Percentiles rank a stretch among this genome's conserved stretches.
Conservation (phyloP, 805 yeast genomes). For the Lipomyces starkeyi region DNA sequence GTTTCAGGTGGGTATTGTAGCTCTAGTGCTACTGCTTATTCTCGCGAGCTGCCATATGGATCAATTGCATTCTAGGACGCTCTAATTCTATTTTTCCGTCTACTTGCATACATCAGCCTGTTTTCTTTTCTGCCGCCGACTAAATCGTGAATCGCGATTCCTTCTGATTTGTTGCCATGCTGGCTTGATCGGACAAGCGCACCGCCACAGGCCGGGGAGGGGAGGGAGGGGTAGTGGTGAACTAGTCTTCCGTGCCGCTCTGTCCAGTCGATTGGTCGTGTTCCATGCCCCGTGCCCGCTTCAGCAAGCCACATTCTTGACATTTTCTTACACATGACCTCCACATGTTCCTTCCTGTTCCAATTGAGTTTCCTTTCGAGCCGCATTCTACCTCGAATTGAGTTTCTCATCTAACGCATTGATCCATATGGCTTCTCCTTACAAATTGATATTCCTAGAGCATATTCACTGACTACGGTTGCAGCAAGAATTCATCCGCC, state of each 20-base stretch:
- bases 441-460: not conserved
- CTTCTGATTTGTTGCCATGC: too few relatives aligned
- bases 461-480: not conserved
- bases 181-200: too few relatives aligned
- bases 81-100: not conserved
- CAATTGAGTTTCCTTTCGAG: not conserved
- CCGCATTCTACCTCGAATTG: not conserved
- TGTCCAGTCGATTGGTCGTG: not conserved
- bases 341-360: not conserved
- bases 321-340: not conserved
- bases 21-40: not conserved
- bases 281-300: not conserved
- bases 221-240: too few relatives aligned
- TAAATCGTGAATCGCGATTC: not conserved
- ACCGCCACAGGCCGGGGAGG: too few relatives aligned
- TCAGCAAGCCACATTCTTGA: not conserved
- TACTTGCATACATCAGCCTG: not conserved
- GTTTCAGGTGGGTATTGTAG: slow-evolving; percentile 48
- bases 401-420: not conserved
- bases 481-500: slow-evolving; percentile 72
- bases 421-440: not conserved
- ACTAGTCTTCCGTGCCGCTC: not conserved
- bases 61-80: not conserved
- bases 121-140: too few relatives aligned
- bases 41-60: not conserved